Evolutionary conservation across 306 rosid species (phyloP).

Genomic region (Canavalia gladiata): DNA sequence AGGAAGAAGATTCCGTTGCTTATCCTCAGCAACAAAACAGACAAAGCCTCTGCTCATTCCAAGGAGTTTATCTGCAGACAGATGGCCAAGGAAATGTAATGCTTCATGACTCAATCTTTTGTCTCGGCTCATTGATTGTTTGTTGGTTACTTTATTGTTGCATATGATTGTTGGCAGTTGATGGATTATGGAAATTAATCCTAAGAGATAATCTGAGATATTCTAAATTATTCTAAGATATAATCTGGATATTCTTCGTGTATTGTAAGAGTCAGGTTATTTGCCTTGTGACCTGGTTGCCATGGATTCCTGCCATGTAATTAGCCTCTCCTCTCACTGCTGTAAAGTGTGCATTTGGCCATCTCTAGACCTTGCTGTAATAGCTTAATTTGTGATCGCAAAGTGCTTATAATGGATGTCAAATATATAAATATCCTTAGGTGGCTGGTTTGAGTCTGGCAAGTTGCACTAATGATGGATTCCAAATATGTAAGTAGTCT

Average conservation of each 20-base stretch:
- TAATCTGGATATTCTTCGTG: no score
- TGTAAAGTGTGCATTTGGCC: not conserved
- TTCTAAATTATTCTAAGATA: no score
- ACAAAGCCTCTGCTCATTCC: conserved; percentile 86
- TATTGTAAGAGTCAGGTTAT: not conserved
- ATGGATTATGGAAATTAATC: not conserved
- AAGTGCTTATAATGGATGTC: not conserved
- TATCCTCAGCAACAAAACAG: conserved; percentile 81
- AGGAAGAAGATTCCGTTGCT: conserved; percentile 78
- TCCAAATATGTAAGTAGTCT: no score
- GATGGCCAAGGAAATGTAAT: conserved; percentile 85
- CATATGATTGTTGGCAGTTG: conserved; percentile 25
- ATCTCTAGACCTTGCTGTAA: not conserved
- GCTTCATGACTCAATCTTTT: conserved; percentile 27
- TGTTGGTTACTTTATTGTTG: not conserved
- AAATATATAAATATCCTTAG: no score
- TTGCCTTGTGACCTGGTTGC: conserved; percentile 4
- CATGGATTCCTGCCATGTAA: not conserved
- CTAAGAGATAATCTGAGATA: no score
- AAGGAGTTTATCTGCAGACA: conserved; percentile 82
- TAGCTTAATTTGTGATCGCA: conserved; percentile 1
- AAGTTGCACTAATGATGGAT: no score
- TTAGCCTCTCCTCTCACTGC: not conserved
- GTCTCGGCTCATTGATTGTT: not conserved
- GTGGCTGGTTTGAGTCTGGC: no score